Percentiles rank a stretch among this genome's conserved stretches.
Conservation (phyloP, 1,284 basidiomycete species). For the Pseudozyma thailandica region DNA sequence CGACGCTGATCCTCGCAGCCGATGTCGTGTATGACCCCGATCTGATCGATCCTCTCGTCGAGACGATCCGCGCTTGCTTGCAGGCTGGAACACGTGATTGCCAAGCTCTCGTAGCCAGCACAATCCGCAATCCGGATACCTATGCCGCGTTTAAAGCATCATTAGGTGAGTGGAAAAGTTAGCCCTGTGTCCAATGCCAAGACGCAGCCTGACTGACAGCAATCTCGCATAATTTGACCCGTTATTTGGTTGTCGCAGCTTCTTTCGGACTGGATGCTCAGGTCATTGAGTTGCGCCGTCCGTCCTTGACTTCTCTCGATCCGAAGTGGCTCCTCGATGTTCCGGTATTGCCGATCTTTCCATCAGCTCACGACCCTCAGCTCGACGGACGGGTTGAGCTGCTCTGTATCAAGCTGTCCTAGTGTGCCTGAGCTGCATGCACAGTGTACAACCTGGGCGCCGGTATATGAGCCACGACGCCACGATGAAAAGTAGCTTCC, state of each 20-base stretch:
- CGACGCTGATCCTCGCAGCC: conserved; percentile 46
- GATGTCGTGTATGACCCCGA: conserved; percentile 54
- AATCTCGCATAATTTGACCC: neutral
- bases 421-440: neutral
- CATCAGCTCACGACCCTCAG: conserved; percentile 28
- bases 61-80: conserved; percentile 36
- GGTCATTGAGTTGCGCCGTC: conserved; percentile 14
- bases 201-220: neutral
- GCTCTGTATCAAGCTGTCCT: conserved; percentile 19
- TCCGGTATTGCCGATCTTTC: conserved; percentile 21
- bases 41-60: conserved; percentile 40
- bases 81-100: conserved; percentile 20
- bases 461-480: too few species aligned
- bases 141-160: conserved; percentile 34
- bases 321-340: neutral
- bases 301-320: conserved; percentile 1
- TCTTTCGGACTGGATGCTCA: conserved; percentile 10
- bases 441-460: too few species aligned
- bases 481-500: too few species aligned
- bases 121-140: conserved; percentile 42
- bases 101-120: conserved; percentile 44
- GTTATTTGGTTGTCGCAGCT: neutral
- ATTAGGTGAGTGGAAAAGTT: conserved; percentile 21
- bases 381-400: conserved; percentile 40
- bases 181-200: neutral